A percentile compares a stretch with the other conserved stretches of the same genome.
Evolutionary conservation across 495 filamentous ascomycete species (phyloP).

Genomic region (Rusavskia elegans): DNA sequence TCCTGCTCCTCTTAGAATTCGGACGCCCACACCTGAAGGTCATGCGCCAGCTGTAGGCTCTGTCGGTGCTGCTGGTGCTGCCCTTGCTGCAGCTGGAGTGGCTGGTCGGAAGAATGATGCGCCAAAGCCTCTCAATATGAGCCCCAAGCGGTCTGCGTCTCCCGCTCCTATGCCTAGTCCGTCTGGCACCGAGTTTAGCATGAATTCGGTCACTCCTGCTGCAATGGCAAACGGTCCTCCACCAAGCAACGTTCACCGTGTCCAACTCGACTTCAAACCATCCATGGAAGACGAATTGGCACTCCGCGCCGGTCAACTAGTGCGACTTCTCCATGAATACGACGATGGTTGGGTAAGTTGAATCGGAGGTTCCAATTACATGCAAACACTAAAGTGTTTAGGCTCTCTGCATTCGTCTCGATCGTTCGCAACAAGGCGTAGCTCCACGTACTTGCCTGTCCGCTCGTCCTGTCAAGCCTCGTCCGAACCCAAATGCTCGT

Average conservation of each 20-base stretch:
- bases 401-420: constrained; percentile 82
- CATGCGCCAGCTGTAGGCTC: constrained; percentile 16
- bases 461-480: constrained; percentile 79
- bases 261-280: constrained; percentile 89
- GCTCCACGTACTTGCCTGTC: constrained; percentile 88
- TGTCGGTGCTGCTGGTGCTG: constrained; percentile 24
- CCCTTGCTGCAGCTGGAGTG: constrained; percentile 17
- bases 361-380: background rate
- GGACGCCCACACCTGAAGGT: constrained; percentile 15
- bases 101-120: constrained; percentile 12
- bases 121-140: constrained; percentile 18
- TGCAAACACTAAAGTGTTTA: constrained; percentile 15
- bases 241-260: constrained; percentile 58
- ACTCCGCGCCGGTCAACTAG: constrained; percentile 61
- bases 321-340: constrained; percentile 85
- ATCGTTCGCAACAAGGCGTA: constrained; percentile 83
- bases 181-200: constrained; percentile 41
- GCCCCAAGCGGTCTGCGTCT: constrained; percentile 9
- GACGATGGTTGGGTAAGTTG: constrained; percentile 90
- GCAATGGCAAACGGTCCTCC: constrained; percentile 31
- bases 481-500: constrained; percentile 34
- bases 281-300: constrained; percentile 83
- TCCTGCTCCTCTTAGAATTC: constrained; percentile 10
- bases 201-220: constrained; percentile 33
- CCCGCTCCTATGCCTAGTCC: constrained; percentile 31